These are phyloP conservation scores for Endocalyx cinctus DNA, from an alignment of 2,329 filamentous ascomycete genomes.

Conservation along the genomic window DNA sequence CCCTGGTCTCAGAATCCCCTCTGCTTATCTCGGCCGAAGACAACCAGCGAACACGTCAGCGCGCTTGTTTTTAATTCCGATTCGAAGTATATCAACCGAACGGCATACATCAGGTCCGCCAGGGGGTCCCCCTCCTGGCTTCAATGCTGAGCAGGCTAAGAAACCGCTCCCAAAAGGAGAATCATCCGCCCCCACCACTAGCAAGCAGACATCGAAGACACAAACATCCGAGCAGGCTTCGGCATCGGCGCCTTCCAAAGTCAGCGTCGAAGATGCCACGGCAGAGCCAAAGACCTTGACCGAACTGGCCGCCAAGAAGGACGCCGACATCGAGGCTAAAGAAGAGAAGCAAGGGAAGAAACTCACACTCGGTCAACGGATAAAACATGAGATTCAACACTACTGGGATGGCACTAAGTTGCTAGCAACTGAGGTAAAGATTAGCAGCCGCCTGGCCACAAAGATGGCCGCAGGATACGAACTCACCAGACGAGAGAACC, in stretches of 20 bases:
- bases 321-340: slow-evolving; percentile 55
- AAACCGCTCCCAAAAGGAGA: slow-evolving; percentile 66
- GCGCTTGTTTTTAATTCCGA: slow-evolving; percentile 53
- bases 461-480: slow-evolving; percentile 99
- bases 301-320: slow-evolving; percentile 61
- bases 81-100: slow-evolving; percentile 55
- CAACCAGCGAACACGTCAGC: slow-evolving; percentile 43
- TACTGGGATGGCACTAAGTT: slow-evolving; percentile 99
- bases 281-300: slow-evolving; percentile 44
- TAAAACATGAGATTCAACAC: slow-evolving; percentile 89
- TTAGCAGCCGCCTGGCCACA: slow-evolving; percentile 83
- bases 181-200: slow-evolving; percentile 27
- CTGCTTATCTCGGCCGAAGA: slow-evolving; percentile 43
- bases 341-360: slow-evolving; percentile 78
- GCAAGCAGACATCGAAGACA: slow-evolving; percentile 26
- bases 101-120: slow-evolving; percentile 49
- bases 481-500: slow-evolving; percentile 85
- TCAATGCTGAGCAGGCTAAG: slow-evolving; percentile 85
- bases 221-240: slow-evolving; percentile 22
- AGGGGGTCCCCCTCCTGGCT: slow-evolving; percentile 76
- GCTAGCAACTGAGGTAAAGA: slow-evolving; percentile 84
- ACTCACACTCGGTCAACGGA: slow-evolving; percentile 81
- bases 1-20: slow-evolving; percentile 42
- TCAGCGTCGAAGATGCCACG: slow-evolving; percentile 24
- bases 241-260: slow-evolving; percentile 21